Conservation (phyloP, 768 basidiomycete genomes). For the Agaricus subrufescens region DNA sequence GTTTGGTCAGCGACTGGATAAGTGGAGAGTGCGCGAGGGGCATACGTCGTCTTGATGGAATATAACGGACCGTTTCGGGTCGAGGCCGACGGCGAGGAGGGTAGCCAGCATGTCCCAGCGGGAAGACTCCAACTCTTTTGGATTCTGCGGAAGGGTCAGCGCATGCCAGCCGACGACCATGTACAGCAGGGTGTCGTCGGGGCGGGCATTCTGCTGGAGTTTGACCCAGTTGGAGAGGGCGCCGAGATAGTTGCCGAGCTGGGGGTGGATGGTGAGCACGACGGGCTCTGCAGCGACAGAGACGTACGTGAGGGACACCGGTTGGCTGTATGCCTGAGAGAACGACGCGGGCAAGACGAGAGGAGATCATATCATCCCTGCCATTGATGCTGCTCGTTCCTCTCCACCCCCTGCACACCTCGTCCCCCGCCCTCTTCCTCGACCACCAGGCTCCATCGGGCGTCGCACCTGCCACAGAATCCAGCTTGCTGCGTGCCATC, state of each 20-base stretch:
- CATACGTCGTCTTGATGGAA: slow-evolving; percentile 90
- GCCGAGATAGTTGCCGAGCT: slow-evolving; percentile 95
- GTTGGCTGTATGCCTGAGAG: slow-evolving; percentile 96
- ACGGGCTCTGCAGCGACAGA: neutral
- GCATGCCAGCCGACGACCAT: slow-evolving; percentile 95
- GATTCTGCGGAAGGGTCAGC: slow-evolving; percentile 87
- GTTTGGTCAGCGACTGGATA: neutral
- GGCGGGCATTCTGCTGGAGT: slow-evolving; percentile 57
- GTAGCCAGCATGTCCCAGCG: slow-evolving; percentile 77
- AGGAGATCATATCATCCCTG: neutral
- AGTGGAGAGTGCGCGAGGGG: slow-evolving; percentile 3
- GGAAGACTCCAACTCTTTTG: slow-evolving; percentile 52
- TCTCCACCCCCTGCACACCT: slow-evolving; percentile 35
- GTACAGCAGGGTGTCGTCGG: slow-evolving; percentile 67
- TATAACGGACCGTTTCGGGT: slow-evolving; percentile 66
- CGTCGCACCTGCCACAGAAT: slow-evolving; percentile 21
- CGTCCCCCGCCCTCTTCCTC: slow-evolving; percentile 41
- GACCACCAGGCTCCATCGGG: slow-evolving; percentile 21
- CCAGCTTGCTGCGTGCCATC: slow-evolving; percentile 51
- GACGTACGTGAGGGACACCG: slow-evolving; percentile 78
- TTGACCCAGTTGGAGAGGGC: slow-evolving; percentile 87
- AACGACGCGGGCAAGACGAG: slow-evolving; percentile 36
- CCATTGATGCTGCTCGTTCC: slow-evolving; percentile 28
- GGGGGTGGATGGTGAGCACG: slow-evolving; percentile 1
- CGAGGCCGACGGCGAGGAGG: slow-evolving; percentile 80